A percentile compares a stretch with the other conserved stretches of the same genome.
phyloP scores from a whole-genome alignment of 2,329 filamentous ascomycete species.

The Xylariaceae sp. region DNA sequence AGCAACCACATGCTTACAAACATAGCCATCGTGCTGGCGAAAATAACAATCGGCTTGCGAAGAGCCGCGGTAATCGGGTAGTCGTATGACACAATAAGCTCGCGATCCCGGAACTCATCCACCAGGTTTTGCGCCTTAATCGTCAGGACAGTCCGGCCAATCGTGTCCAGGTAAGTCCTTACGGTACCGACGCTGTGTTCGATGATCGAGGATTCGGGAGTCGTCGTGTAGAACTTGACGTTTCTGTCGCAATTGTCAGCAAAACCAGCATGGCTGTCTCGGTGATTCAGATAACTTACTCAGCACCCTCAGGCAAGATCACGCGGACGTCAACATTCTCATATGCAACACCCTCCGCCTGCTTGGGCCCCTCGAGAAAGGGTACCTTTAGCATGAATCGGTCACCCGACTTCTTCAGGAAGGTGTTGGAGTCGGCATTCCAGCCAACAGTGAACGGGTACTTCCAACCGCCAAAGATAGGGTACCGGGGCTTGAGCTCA shows the following conservation, averaged over 20 bases:
- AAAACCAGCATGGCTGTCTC: constrained; percentile 23
- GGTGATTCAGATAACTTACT: constrained; percentile 48
- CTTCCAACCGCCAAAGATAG: constrained; percentile 96
- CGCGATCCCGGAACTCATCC: constrained; percentile 80
- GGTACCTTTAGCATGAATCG: constrained; percentile 85
- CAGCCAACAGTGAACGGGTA: constrained; percentile 96
- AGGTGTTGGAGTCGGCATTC: constrained; percentile 78
- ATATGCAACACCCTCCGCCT: constrained; percentile 80
- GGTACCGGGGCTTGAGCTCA: constrained; percentile 89
- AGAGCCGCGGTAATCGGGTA: constrained; percentile 69
- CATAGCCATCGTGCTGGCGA: constrained; percentile 64
- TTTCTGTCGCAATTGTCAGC: constrained; percentile 57
- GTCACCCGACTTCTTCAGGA: constrained; percentile 60
- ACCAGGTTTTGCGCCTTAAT: constrained; percentile 81
- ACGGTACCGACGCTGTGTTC: constrained; percentile 57
- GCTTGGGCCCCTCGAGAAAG: constrained; percentile 87
- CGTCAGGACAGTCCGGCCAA: constrained; percentile 76
- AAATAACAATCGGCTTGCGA: constrained; percentile 81
- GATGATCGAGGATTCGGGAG: constrained; percentile 60
- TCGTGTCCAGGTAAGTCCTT: constrained; percentile 88
- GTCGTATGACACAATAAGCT: constrained; percentile 83
- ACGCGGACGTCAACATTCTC: constrained; percentile 74
- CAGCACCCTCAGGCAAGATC: constrained; percentile 85
- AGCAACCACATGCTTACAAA: constrained; percentile 72
- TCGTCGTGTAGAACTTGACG: constrained; percentile 67